Base-by-base conservation (phyloP, 2,329 filamentous ascomycete genomes). In the Teratosphaeria zuluensis region DNA sequence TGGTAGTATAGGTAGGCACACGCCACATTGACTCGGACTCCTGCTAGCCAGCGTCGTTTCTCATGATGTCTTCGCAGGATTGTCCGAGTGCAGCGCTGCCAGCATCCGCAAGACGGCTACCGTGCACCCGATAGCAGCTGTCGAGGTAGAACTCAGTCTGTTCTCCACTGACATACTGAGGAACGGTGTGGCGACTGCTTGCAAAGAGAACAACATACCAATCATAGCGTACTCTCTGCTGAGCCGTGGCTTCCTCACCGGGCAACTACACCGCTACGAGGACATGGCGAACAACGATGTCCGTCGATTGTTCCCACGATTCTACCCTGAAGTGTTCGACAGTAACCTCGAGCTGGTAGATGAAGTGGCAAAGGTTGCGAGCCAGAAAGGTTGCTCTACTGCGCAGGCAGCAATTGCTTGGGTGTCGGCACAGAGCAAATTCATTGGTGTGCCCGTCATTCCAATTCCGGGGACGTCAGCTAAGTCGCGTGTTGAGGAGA, bases 391-490 rank as follows among this genome's bases (percentile, higher is more conserved):
- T 0, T 81, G 78, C 67, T 87, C 83, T 0, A 69, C 81, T 3
- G 79, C 80, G 1, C 87, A 90, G 73, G 75, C 90, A 31, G 86
- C 86, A 14, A 75, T 28, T 28, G 24, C 24, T 28, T 28, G 24
- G 24, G 24, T 28, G 24, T 28, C 24, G 24, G 24, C 24, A 28
- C 24, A 28, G 48, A 79, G 77, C 46, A 74, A 72, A 56, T 76
- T 74, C 38, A 76, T 80, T 57, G 55, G 56, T 32, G 52, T 55
- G 8, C 56, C 67, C 32, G 80, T 88, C 60, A 80, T 89, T 55
- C 85, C 85, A 5, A 87, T 89, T 62, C 86, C 86, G 0, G 85
- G 85, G 3, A 81, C 85, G 8, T 82, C 81, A 0, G 82, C 77
- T 2, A 75, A 73, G 8, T 77, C 74, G 42, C 77, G 84, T 31